These are phyloP conservation scores for Gossypium herbaceum DNA, from an alignment of 345 rosid genomes.

Conservation along the genomic window DNA sequence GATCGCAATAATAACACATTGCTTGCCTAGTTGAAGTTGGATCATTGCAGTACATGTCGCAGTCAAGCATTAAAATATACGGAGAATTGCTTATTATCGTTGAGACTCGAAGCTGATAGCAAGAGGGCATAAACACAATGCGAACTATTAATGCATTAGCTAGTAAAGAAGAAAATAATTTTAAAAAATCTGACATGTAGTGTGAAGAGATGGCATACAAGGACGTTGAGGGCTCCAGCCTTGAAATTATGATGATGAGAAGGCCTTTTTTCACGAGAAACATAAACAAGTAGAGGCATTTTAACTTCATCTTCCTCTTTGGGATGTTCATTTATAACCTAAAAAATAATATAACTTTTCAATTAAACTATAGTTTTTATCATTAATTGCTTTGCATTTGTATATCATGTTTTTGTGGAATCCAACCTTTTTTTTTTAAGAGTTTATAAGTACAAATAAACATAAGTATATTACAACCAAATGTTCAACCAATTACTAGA, in stretches of 20 bases:
- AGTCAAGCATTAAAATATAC: slow-evolving; percentile 35
- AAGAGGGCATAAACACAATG: background rate
- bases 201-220: slow-evolving; percentile 23
- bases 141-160: background rate
- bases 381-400: background rate
- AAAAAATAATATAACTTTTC: background rate
- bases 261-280: slow-evolving; percentile 45
- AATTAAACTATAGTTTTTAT: background rate
- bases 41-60: slow-evolving; percentile 53
- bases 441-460: too few relatives aligned
- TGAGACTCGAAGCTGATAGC: slow-evolving; percentile 48
- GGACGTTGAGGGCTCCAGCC: slow-evolving; percentile 53
- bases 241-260: slow-evolving; percentile 41
- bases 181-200: background rate
- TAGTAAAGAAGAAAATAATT: too few relatives aligned
- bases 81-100: slow-evolving; percentile 44
- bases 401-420: too few relatives aligned
- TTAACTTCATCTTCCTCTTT: background rate
- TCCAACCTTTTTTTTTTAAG: too few relatives aligned
- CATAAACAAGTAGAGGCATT: slow-evolving; percentile 26
- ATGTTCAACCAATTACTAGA: too few relatives aligned
- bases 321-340: background rate
- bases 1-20: slow-evolving; percentile 43
- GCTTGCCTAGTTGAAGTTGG: slow-evolving; percentile 43
- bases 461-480: too few relatives aligned